Evolutionary conservation across 83 land plant species (phyloP), one percentile per base, ranked within the genome.

Genomic region (Diphasiastrum complanatum): DNA sequence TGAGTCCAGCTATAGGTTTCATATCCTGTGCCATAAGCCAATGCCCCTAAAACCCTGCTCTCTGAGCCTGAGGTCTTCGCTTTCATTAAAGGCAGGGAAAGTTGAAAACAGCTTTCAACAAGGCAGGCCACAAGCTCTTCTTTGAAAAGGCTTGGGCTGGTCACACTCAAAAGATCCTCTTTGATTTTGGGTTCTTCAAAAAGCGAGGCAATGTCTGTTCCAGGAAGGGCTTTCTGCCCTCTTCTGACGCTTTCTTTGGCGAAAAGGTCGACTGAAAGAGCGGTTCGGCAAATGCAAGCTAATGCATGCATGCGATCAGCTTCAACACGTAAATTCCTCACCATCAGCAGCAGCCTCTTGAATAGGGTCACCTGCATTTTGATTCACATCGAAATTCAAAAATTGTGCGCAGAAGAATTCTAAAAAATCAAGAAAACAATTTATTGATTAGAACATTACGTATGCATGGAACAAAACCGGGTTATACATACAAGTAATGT

Each of bases 241-340:
- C 97, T 72, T 29, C 93, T 68, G 1, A 78, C 93, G 75, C 87
- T 95, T 57, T 95, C 99, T 74, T 85, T 95, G n/a, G 97, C 92
- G 65, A 95, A 95, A 47, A 89, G 88, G 61, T 95, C 97, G 45
- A 89, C 99, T 75, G 89, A 84, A 40, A 95, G 89, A 48, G 97
- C 97, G 49, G 99, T 95, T 8, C 99, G 83, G 61, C 97, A 89
- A 48, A 95, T 89, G 63, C 99, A 95, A 40, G 99, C 97, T 27
- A 95, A 66, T n/a, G 99, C 99, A 69, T 95, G 93, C 99, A 95
- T 89, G 8, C 97, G 82, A 64, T 95, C 99, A 28, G 93, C 89
- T 69, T 95, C 99, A 47, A 87, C 99, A 60, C 99, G 75, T 68
- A 95, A 66, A 74, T 95, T 95, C 65, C 97, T 76, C 35, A 95